Base-by-base conservation (phyloP, 441 rosid species). In the Codiaeum variegatum region DNA sequence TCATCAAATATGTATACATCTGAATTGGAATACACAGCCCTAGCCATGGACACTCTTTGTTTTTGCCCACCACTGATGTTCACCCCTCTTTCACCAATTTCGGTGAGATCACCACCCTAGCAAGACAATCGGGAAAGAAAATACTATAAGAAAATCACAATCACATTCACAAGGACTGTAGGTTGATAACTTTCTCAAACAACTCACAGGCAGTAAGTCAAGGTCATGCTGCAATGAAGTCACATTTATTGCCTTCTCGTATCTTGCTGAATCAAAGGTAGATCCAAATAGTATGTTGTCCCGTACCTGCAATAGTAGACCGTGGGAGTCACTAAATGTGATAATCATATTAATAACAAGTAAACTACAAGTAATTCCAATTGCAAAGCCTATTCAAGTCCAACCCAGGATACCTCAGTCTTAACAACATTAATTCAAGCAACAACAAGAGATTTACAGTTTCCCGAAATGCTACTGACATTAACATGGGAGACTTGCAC, bases 41-140 rank as follows among this genome's bases (percentile, higher is more conserved):
- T 89, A 47, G 99, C 98, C 93, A 96, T 85, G 66, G 98, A 93
- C 77, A 96, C 86, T 84, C 99, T 93, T 85, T 93, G 98, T 84
- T 93, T 96, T 71, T 91, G 98, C 83, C 99, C 98, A 42, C 98
- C 98, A 72, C 99, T 96, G 49, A 96, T 92, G 78, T 96, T 96
- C 66, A 94, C 96, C 70, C 98, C 99, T 81, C 98, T 91, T 85
- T 91, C 98, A 71, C 98, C 99, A 73, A 96, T 93, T 86, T 96
- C 99, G 0, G 98, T 86, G 70, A 88, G 83, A 82, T 96, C 99
- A 70, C 81, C 94, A 63, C 97, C 99, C 99, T 94, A 73, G 71
- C 66, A 75, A 72, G 52, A 61, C 5, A 76, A 78, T 46, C 56
- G 67, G 69, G 32, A 71, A 38, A 24, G 19, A 10, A 66, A 64